phyloP scores from a whole-genome alignment of 441 rosid species.

The Dalechampia spathulata region DNA sequence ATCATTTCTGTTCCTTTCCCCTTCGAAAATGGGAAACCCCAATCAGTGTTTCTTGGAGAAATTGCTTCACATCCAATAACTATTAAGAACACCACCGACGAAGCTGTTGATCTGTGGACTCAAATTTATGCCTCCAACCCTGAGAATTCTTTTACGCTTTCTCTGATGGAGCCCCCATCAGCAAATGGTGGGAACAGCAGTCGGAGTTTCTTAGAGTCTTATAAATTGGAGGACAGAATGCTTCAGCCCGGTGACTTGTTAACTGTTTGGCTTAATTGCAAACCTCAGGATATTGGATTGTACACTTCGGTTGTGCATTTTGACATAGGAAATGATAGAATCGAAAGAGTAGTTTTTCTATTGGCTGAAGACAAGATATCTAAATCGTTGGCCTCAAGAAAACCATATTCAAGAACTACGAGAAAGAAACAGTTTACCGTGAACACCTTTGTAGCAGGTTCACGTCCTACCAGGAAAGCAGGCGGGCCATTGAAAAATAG shows the following conservation, averaged over 20 bases:
- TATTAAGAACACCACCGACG: constrained; percentile 32
- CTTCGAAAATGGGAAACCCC: constrained; percentile 37
- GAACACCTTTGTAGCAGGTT: constrained; percentile 24
- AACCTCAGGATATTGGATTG: constrained; percentile 49
- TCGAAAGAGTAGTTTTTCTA: constrained; percentile 46
- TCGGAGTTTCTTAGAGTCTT: constrained; percentile 31
- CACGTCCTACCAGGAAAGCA: constrained; percentile 20
- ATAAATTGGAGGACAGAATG: constrained; percentile 43
- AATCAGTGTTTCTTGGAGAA: constrained; percentile 35
- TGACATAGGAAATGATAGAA: constrained; percentile 33
- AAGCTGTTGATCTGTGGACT: constrained; percentile 48
- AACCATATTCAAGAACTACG: constrained; percentile 29
- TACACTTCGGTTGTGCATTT: constrained; percentile 41
- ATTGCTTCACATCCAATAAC: constrained; percentile 32
- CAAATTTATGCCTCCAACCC: constrained; percentile 48
- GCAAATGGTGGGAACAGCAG: constrained; percentile 11
- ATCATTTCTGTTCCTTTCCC: constrained; percentile 46
- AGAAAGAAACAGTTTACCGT: constrained; percentile 26
- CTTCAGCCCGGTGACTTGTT: constrained; percentile 37
- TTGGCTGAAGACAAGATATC: constrained; percentile 54
- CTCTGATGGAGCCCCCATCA: constrained; percentile 47
- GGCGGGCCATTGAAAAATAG: constrained; percentile 11
- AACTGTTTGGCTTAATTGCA: constrained; percentile 57
- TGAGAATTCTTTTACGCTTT: constrained; percentile 34
- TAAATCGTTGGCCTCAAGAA: constrained; percentile 37